Conservation (phyloP, 2,329 filamentous ascomycete genomes). For the Cladosporium sphaerospermum region DNA sequence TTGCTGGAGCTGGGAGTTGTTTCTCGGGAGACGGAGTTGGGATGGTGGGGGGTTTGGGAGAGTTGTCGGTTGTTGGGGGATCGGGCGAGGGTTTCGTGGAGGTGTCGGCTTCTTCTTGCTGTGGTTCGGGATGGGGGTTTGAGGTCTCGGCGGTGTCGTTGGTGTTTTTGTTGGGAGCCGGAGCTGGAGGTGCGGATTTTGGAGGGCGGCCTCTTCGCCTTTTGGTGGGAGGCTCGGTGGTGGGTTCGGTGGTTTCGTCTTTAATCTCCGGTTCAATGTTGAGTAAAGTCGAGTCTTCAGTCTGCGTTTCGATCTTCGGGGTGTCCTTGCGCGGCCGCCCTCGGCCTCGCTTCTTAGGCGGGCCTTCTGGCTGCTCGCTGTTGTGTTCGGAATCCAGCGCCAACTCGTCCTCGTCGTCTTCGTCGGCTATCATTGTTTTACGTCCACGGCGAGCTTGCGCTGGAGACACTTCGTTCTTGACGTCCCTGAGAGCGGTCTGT, state of each 20-base stretch:
- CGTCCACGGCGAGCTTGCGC: neutral
- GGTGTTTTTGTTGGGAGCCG: neutral
- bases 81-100: neutral
- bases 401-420: slow-evolving; percentile 12
- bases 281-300: too few relatives aligned
- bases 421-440: slow-evolving; percentile 3
- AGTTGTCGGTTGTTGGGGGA: neutral
- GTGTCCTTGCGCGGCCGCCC: slow-evolving; percentile 28
- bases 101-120: neutral
- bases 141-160: neutral
- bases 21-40: slow-evolving; percentile 4
- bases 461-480: slow-evolving; percentile 12
- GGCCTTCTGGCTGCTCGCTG: slow-evolving; percentile 11
- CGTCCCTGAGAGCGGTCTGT: slow-evolving; percentile 15
- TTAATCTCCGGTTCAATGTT: too few relatives aligned
- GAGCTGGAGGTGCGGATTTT: neutral
- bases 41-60: neutral
- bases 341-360: slow-evolving; percentile 38
- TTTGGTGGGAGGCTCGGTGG: neutral
- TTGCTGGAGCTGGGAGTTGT: neutral
- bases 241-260: too few relatives aligned
- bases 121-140: neutral
- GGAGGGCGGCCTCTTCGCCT: slow-evolving; percentile 9
- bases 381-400: neutral
- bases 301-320: neutral